Evolutionary conservation across 345 rosid species (phyloP).

Genomic region (Citrus inodora): DNA sequence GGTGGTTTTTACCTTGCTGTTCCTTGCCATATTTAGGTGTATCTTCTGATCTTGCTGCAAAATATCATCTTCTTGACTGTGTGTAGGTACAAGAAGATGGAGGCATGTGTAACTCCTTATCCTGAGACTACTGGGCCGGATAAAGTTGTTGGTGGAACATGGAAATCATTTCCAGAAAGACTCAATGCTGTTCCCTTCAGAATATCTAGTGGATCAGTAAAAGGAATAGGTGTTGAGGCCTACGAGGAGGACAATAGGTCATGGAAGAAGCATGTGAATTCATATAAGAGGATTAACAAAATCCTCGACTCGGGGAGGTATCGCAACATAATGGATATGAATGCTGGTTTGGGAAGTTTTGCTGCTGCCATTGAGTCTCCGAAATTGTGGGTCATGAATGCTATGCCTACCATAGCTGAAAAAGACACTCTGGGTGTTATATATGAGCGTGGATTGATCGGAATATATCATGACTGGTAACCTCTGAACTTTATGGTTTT

Average conservation of each 20-base stretch:
- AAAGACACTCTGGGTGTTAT: constrained; percentile 56
- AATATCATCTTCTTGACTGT: constrained; percentile 15
- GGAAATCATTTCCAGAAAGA: constrained; percentile 59
- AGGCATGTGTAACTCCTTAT: constrained; percentile 58
- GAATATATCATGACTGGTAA: constrained; percentile 83
- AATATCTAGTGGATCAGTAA: constrained; percentile 44
- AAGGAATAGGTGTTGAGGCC: constrained; percentile 42
- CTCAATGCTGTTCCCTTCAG: constrained; percentile 49
- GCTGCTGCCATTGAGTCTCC: constrained; percentile 66
- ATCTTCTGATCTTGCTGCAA: neutral
- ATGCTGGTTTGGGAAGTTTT: constrained; percentile 72
- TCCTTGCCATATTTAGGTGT: constrained; percentile 1
- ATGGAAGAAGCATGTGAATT: constrained; percentile 59
- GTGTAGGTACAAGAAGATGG: constrained; percentile 64
- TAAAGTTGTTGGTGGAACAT: constrained; percentile 38
- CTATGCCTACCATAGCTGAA: constrained; percentile 63
- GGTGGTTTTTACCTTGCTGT: too few relatives aligned
- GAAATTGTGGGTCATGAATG: constrained; percentile 73
- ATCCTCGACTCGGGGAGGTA: constrained; percentile 53
- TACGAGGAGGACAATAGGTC: constrained; percentile 42
- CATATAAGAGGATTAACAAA: constrained; percentile 56
- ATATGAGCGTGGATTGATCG: constrained; percentile 65
- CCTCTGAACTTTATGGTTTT: constrained; percentile 13
- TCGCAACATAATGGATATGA: constrained; percentile 73
- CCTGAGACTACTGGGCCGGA: constrained; percentile 41